Base-by-base conservation (phyloP, 768 basidiomycete genomes). In the Mycena alexandri region DNA sequence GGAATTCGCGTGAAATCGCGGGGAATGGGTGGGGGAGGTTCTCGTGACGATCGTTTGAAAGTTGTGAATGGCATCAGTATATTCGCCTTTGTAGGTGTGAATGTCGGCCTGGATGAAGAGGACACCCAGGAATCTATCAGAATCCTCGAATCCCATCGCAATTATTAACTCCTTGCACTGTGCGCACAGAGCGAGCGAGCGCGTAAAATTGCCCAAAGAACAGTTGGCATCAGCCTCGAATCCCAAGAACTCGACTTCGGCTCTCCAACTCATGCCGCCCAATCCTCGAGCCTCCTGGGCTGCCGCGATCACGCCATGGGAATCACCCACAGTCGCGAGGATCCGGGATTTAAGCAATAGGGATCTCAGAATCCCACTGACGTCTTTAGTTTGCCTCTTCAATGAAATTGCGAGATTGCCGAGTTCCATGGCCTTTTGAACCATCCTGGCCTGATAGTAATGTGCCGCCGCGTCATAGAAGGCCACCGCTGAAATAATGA, bases 381-480 rank as follows among this genome's bases (percentile, higher is more conserved):
- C 50, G 25, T 36, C 29, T 36, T 36, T 36, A 2, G 41, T 16
- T 24, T 46, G 6, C 43, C 44, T 51, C 2, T 19, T 33, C 19
- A 54, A n/a, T 0, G 11, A n/a, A 4, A 36, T 12, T 8, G 61
- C 53, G 5, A 21, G 33, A 12, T 21, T 33, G 50, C 14, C 22
- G n/a, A 63, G 44, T 36, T 63, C 43, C n/a, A 16, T 19, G 7
- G 61, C 61, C 17, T 25, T 63, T 1, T 36, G 22, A n/a, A 6
- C 17, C 22, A 11, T 22, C 46, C 10, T 13, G 14, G 10, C 11
- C 12, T 63, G 17, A 21, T 54, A 38, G 46, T 54, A 22, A 2
- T 12, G 16, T 34, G 61, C 43, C 11, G 16, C 61, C 16, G 51
- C 41, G 0, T 24, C 22, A 33, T 63, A 63, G 52, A 63, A 63